A percentile compares a stretch with the other conserved stretches of the same genome.
Conservation (phyloP, 371 early-diverging fungal genomes). For the Lichtheimia hyalospora region DNA sequence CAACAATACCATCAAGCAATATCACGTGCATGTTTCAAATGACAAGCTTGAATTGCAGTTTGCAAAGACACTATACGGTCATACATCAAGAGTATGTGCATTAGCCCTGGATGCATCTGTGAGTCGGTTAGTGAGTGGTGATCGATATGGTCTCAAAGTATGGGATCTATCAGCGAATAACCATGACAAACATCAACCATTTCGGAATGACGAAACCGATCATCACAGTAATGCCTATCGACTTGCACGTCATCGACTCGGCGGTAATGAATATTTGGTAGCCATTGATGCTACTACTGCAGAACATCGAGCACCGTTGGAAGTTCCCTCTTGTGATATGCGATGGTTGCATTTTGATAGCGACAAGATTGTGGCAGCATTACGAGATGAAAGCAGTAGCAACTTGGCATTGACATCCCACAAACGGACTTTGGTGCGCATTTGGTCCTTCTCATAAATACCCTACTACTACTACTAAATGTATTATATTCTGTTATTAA, state of each 20-base stretch:
- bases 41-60: constrained; percentile 26
- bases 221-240: neutral
- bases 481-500: too few species aligned
- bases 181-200: neutral
- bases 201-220: neutral
- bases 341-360: constrained; percentile 32
- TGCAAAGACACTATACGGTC: constrained; percentile 42
- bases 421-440: constrained; percentile 10
- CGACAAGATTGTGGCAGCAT: constrained; percentile 33
- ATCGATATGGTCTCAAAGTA: constrained; percentile 40
- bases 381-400: constrained; percentile 7
- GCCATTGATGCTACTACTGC: constrained; percentile 8
- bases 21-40: constrained; percentile 18
- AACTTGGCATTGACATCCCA: neutral
- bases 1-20: constrained; percentile 54
- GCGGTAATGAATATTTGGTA: constrained; percentile 15
- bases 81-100: constrained; percentile 43
- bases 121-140: constrained; percentile 42
- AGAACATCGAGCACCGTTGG: constrained; percentile 1
- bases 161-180: constrained; percentile 32
- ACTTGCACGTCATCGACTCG: neutral
- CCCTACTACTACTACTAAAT: neutral
- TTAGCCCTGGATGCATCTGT: constrained; percentile 28
- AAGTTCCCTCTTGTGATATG: constrained; percentile 21
- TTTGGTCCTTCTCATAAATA: constrained; percentile 23